Percentiles rank a stretch among this genome's conserved stretches.
These are phyloP conservation scores for Carex kokanica DNA, from an alignment of 176 grass and related monocot species.

Conservation along the genomic window DNA sequence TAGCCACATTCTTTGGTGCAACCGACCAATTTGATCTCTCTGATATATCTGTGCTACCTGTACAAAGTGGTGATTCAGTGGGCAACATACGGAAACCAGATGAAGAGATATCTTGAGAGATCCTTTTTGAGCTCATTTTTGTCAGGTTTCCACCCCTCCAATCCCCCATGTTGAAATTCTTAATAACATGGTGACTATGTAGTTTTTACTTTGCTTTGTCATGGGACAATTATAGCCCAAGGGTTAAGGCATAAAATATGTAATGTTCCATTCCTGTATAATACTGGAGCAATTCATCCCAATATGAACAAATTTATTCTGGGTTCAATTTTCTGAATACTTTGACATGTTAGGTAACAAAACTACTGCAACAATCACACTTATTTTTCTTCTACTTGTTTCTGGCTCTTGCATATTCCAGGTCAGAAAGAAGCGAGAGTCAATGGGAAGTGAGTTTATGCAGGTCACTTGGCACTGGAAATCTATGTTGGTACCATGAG, in stretches of 20 bases:
- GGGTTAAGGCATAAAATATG: neutral
- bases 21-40: slow-evolving; percentile 40
- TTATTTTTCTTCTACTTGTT: neutral
- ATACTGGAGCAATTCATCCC: neutral
- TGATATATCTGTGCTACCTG: neutral
- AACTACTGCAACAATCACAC: neutral
- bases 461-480: neutral
- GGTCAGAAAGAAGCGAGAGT: neutral
- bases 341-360: neutral
- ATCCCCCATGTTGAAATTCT: neutral
- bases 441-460: neutral
- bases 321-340: neutral
- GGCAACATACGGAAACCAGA: neutral
- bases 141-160: neutral
- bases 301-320: neutral
- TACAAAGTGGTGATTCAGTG: neutral
- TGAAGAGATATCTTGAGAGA: slow-evolving; percentile 2
- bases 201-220: neutral
- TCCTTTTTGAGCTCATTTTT: neutral
- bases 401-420: neutral
- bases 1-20: slow-evolving; percentile 45
- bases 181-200: neutral
- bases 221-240: neutral
- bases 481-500: neutral
- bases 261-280: neutral